These are phyloP conservation scores for Zymoseptoria brevis DNA, from an alignment of 2,329 filamentous ascomycete genomes.

Conservation along the genomic window DNA sequence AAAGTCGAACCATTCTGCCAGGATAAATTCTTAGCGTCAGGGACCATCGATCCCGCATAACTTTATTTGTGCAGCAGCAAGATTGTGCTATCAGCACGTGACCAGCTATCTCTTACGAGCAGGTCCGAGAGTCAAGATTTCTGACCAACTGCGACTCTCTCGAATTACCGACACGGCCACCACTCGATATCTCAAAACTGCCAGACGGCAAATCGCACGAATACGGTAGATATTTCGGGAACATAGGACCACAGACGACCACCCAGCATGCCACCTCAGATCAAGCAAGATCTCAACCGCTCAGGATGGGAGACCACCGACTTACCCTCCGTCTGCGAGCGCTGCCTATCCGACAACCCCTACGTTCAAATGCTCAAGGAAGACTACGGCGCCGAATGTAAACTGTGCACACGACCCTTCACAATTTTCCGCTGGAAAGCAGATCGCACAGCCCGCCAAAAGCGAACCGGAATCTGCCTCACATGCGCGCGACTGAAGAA, in stretches of 20 bases:
- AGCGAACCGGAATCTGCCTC: conserved; percentile 89
- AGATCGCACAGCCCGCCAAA: conserved; percentile 83
- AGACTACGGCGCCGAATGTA: conserved; percentile 68
- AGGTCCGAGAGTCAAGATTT: background rate
- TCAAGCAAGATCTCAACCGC: conserved; percentile 91
- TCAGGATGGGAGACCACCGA: conserved; percentile 94
- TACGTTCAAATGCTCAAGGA: conserved; percentile 99
- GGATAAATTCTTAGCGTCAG: background rate
- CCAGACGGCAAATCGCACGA: too few relatives aligned
- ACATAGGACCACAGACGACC: too few relatives aligned
- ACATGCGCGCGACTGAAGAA: conserved; percentile 97
- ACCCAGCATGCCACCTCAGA: conserved; percentile 68
- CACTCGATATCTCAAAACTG: background rate
- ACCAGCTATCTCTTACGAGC: background rate
- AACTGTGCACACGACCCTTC: conserved; percentile 83
- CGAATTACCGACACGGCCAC: background rate
- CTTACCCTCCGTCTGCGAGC: conserved; percentile 83
- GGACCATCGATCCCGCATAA: background rate
- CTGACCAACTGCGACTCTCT: background rate
- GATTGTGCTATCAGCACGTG: background rate
- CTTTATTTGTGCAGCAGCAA: background rate
- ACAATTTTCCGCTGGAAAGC: conserved; percentile 94
- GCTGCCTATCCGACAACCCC: conserved; percentile 88
- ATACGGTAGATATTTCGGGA: too few relatives aligned
- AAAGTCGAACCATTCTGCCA: background rate